Percentiles rank a stretch among this genome's conserved stretches.
Evolutionary conservation across 192 early-diverging fungal genomes (phyloP).

Genomic region (Podila minutissima): DNA sequence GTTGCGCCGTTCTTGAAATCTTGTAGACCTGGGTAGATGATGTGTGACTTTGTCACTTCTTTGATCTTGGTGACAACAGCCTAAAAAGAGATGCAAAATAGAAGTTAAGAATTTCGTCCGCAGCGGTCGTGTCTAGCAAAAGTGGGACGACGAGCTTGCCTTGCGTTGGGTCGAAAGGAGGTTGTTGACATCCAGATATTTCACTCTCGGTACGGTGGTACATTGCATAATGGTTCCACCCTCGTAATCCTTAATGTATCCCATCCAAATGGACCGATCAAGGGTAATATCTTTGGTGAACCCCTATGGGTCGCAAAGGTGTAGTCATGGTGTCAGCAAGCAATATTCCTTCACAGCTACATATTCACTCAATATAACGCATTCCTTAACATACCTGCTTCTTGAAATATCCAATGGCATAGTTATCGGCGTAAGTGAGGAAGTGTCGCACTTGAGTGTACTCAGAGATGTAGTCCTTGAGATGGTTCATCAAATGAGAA

Average conservation of each 20-base stretch:
- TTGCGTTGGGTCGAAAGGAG: constrained; percentile 79
- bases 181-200: constrained; percentile 79
- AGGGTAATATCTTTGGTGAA: constrained; percentile 98
- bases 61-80: constrained; percentile 90
- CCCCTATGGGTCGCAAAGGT: constrained; percentile 56
- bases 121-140: not conserved
- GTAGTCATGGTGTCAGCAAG: not conserved
- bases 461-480: constrained; percentile 91
- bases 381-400: constrained; percentile 75
- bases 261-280: constrained; percentile 93
- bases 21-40: constrained; percentile 82
- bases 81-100: constrained; percentile 35
- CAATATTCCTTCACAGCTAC: not conserved
- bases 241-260: constrained; percentile 99
- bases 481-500: constrained; percentile 93
- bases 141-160: constrained; percentile 1
- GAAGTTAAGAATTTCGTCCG: not conserved
- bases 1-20: constrained; percentile 69
- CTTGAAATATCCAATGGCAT: constrained; percentile 98
- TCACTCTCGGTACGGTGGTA: constrained; percentile 89
- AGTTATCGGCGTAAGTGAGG: constrained; percentile 98
- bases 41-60: constrained; percentile 74
- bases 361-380: not conserved
- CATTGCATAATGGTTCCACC: constrained; percentile 99
- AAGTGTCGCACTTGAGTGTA: constrained; percentile 84